Conservation (phyloP, 345 rosid species). For the Bruguiera gymnorhiza region DNA sequence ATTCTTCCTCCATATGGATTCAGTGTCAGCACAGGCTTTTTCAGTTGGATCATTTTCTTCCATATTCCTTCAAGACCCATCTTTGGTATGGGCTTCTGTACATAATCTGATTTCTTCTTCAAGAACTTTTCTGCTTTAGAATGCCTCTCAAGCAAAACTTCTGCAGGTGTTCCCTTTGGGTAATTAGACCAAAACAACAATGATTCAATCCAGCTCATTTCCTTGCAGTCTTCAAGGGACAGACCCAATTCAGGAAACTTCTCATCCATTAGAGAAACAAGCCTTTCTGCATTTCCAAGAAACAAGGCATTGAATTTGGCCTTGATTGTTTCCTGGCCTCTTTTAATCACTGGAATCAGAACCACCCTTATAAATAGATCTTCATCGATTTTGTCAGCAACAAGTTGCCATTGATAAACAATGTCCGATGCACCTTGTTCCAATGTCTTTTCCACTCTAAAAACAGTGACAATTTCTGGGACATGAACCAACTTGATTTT, state of each 20-base stretch:
- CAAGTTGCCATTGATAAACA: conserved; percentile 42
- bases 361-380: conserved; percentile 64
- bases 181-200: conserved; percentile 28
- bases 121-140: conserved; percentile 34
- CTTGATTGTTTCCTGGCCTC: conserved; percentile 17
- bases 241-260: conserved; percentile 55
- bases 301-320: conserved; percentile 9
- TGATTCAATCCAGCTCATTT: conserved; percentile 55
- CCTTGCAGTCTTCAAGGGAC: conserved; percentile 37
- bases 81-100: conserved; percentile 39
- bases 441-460: conserved; percentile 9
- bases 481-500: conserved; percentile 10
- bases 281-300: conserved; percentile 20
- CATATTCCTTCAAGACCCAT: conserved; percentile 41
- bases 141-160: conserved; percentile 44
- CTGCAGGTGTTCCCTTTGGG: conserved; percentile 27
- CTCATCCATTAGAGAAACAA: conserved; percentile 16
- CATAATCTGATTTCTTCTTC: conserved; percentile 77
- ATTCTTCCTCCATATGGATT: conserved; percentile 67
- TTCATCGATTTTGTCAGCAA: conserved; percentile 47
- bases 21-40: conserved; percentile 41
- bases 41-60: conserved; percentile 43
- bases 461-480: conserved; percentile 10
- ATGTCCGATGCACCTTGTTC: conserved; percentile 14
- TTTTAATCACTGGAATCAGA: conserved; percentile 23